Evolutionary conservation across 1,139 yeast genomes (phyloP).

Genomic region (Candida freyschussii): DNA sequence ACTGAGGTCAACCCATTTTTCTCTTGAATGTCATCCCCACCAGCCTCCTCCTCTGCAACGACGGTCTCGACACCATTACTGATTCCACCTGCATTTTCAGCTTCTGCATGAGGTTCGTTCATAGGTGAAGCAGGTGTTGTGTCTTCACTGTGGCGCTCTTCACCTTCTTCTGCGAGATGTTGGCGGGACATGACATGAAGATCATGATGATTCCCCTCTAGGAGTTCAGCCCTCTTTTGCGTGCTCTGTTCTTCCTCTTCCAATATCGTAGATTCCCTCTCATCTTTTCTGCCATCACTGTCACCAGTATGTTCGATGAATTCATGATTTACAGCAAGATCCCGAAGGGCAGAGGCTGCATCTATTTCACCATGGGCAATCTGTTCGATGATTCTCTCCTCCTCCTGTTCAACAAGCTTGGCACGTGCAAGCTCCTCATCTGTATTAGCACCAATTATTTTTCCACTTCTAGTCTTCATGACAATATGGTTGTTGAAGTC

Average conservation of each 20-base stretch:
- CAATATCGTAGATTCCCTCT: neutral
- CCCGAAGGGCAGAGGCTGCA: conserved; percentile 7
- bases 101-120: neutral
- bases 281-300: neutral
- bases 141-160: neutral
- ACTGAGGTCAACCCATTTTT: too few species aligned
- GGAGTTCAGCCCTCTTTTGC: too few species aligned
- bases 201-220: too few species aligned
- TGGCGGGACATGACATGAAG: too few species aligned
- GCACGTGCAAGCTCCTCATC: conserved; percentile 19
- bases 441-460: conserved; percentile 26
- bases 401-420: conserved; percentile 10
- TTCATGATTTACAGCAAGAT: conserved; percentile 16
- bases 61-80: neutral
- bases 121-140: neutral
- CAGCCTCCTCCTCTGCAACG: neutral
- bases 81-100: too few species aligned
- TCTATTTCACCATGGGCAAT: conserved; percentile 14
- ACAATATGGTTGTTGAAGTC: conserved; percentile 17
- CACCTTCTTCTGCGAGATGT: neutral
- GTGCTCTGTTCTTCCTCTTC: neutral
- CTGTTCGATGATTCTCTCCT: conserved; percentile 13
- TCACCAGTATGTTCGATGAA: conserved; percentile 10
- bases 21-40: too few species aligned
- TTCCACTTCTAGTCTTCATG: conserved; percentile 29